Evolutionary conservation across 306 rosid species (phyloP), one percentile per base, ranked within the genome.

Genomic region (Lupinus albus): DNA sequence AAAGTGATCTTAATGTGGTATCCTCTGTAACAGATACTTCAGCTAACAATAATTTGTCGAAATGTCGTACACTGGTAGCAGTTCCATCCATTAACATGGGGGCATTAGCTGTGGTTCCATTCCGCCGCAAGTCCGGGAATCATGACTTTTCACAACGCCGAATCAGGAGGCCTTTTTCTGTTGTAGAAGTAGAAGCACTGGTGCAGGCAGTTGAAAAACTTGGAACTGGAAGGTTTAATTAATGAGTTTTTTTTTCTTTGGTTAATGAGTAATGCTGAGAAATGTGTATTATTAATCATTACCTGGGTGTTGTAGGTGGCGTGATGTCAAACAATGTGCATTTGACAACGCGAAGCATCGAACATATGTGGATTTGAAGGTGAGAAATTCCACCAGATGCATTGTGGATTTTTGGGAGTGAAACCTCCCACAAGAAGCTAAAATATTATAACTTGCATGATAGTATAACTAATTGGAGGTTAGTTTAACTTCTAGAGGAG

Each of bases 311-410:
- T 64, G 46, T 44, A 86, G 91, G 78, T 85, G 95, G 91, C 89
- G 91, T 11, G 89, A 84, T 58, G 89, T 86, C 41, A 85, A 88
- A 69, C 76, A 85, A 72, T 73, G 81, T 33, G 87, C 95, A 65
- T 88, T 88, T 71, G 91, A 85, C 66, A 71, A 77, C 67, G 85
- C 85, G 16, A 80, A 83, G 49, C 91, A 88, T 79, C 85, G 85
- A 63, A 85, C 91, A 55, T 88, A 83, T n/a, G 91, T 88, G 11
- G 95, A 88, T 81, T 73, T 88, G 76, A 88, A 88, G 95, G 95
- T 88, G 15, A 64, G 76, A n/a, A 30, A 32, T 63, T 42, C 64
- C 64, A 32, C 33, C 28, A 32, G 42, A 52, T 62, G 7, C 67
- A 11, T 8, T 42, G n/a, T 28, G n/a, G 8, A 41, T 57, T 49